Evolutionary conservation across 148 eudicot genomes (phyloP), one percentile per base, ranked within the genome.

Genomic region (Camellia granthamiana): DNA sequence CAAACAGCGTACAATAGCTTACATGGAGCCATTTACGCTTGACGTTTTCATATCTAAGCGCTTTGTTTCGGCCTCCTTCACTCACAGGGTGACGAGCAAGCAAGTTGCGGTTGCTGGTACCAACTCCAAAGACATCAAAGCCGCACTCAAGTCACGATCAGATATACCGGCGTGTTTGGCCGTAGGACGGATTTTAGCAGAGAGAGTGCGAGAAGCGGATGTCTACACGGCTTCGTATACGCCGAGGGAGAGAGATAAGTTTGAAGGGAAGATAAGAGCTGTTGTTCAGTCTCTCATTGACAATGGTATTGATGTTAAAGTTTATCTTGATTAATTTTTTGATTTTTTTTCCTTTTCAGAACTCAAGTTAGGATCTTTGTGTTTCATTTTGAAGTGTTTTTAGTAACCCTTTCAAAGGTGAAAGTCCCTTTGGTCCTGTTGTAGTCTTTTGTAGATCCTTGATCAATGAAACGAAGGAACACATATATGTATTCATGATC

Each of bases 91-190:
- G 72, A 95, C 98, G 0, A 81, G 90, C 88, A 95, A 92, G 83
- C 97, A 92, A 77, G 98, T 95, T 7, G 97, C 98, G 16, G 97
- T 93, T 80, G 93, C 98, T 8, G 97, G 98, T 12, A 95, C 98
- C 30, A 95, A 95, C 79, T 94, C 97, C 69, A 94, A 94, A 79
- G 98, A 94, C 85, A 88, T 94, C 51, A 94, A 94, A 83, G 97
- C 97, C 9, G 93, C 85, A 13, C 89, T 94, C 46, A 84, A 81
- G 81, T 95, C 98, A 10, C 83, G 98, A 46, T 89, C 94, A 14
- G 98, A 95, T 80, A 91, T 95, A 64, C 98, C 98, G 1, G 98
- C 98, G 0, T 95, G 98, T 80, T 84, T 95, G 90, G 89, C 98
- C 1, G 75, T 95, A 73, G 97, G 98, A 21, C 83, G 79, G 84